Percentiles rank a stretch among this genome's conserved stretches.
phyloP scores from a whole-genome alignment of 352 stramenopile genomes.

The Stramenopiles sp. region DNA sequence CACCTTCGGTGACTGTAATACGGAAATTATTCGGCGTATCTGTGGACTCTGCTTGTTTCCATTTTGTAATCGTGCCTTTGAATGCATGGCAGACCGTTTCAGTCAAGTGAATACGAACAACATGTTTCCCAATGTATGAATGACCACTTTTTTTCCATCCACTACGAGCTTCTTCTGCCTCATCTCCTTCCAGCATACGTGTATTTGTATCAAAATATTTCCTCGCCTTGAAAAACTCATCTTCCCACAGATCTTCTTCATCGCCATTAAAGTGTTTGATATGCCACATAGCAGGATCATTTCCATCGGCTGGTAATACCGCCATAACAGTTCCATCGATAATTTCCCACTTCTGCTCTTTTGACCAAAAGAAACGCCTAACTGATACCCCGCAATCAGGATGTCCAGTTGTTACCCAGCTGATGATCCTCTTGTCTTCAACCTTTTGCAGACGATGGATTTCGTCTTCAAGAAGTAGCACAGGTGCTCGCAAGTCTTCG shows the following conservation, averaged over 20 bases:
- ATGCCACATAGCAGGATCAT: not conserved
- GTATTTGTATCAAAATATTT: not conserved
- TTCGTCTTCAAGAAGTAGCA: not conserved
- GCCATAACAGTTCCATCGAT: not conserved
- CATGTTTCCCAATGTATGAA: not conserved
- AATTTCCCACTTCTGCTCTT: not conserved
- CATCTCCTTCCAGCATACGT: not conserved
- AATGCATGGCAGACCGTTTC: not conserved
- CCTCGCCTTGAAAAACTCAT: not conserved
- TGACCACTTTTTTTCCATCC: conserved; percentile 8
- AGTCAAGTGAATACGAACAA: not conserved
- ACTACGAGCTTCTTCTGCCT: not conserved
- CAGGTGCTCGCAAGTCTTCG: not conserved
- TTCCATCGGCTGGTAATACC: not conserved
- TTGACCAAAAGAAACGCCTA: not conserved
- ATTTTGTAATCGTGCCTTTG: not conserved
- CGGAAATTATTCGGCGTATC: not conserved
- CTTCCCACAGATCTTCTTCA: not conserved
- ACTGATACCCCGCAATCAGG: not conserved
- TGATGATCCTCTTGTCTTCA: not conserved
- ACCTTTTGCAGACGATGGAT: not conserved
- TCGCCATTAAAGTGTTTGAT: not conserved
- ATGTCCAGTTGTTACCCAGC: not conserved
- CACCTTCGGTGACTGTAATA: no score
- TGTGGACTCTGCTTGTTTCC: not conserved